Conservation (phyloP, 2,329 filamentous ascomycete genomes). For the Colletotrichum eleusines region DNA sequence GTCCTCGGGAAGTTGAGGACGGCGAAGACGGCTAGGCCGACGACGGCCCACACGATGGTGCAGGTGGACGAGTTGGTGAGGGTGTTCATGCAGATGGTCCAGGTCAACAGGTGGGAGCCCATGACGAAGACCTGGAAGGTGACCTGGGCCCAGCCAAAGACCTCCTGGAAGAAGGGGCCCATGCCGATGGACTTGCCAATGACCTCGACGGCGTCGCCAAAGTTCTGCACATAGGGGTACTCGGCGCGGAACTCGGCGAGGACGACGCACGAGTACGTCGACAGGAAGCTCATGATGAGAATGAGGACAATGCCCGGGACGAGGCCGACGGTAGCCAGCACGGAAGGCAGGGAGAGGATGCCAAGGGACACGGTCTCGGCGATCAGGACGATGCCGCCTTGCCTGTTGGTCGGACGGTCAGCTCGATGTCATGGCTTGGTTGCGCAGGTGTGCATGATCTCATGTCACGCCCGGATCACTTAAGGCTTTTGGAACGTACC, state of each 20-base stretch:
- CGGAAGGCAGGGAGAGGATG: slow-evolving; percentile 80
- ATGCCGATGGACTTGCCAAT: slow-evolving; percentile 59
- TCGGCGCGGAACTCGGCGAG: slow-evolving; percentile 77
- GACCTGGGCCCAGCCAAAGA: slow-evolving; percentile 70
- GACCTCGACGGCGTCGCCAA: slow-evolving; percentile 74
- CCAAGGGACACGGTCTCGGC: slow-evolving; percentile 61
- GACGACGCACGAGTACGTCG: slow-evolving; percentile 70
- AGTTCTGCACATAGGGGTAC: slow-evolving; percentile 75
- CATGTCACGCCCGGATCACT: neutral
- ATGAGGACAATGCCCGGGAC: slow-evolving; percentile 81
- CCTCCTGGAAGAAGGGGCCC: slow-evolving; percentile 67
- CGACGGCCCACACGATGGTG: slow-evolving; percentile 72
- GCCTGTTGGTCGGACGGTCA: slow-evolving; percentile 47
- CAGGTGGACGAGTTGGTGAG: slow-evolving; percentile 71
- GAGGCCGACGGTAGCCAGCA: slow-evolving; percentile 77
- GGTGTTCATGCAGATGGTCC: slow-evolving; percentile 75
- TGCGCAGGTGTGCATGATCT: too few species aligned
- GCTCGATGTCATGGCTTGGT: neutral
- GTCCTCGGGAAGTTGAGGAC: slow-evolving; percentile 71
- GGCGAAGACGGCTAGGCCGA: slow-evolving; percentile 70
- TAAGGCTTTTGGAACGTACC: slow-evolving; percentile 46
- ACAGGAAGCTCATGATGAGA: slow-evolving; percentile 73
- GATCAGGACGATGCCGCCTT: slow-evolving; percentile 59
- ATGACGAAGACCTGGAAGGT: slow-evolving; percentile 76
- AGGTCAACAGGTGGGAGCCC: slow-evolving; percentile 76